Conservation (phyloP, 495 filamentous ascomycete species). For the Aspergillus sclerotioniger region DNA sequence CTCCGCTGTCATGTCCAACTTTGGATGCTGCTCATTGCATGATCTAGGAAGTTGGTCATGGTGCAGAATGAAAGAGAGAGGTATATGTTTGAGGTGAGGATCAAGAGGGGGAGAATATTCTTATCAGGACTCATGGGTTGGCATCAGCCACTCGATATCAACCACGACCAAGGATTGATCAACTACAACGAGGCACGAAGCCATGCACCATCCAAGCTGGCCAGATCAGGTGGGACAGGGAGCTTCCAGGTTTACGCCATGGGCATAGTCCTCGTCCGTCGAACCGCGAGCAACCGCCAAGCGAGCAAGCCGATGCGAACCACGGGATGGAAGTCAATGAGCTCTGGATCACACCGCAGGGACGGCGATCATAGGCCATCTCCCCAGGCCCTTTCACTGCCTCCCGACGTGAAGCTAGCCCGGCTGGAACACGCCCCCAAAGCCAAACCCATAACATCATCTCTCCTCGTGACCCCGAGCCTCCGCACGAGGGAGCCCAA, state of each 20-base stretch:
- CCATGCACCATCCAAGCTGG: neutral
- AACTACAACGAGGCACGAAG: neutral
- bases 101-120: neutral
- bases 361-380: neutral
- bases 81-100: neutral
- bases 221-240: neutral
- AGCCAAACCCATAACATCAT: slow-evolving; percentile 12
- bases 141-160: neutral
- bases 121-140: neutral
- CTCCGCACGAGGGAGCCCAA: slow-evolving; percentile 6
- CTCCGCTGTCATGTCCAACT: neutral
- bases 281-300: neutral
- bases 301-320: neutral
- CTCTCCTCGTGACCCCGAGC: slow-evolving; percentile 12
- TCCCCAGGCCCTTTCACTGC: neutral
- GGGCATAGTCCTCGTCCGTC: neutral
- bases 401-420: neutral
- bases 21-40: neutral
- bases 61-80: neutral
- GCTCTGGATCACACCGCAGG: neutral
- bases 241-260: neutral
- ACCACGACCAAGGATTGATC: neutral
- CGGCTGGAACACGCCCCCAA: neutral
- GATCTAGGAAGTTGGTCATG: neutral
- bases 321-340: neutral